phyloP scores from a whole-genome alignment of 129 eudicot species.

The Rutidosis leptorrhynchoides region DNA sequence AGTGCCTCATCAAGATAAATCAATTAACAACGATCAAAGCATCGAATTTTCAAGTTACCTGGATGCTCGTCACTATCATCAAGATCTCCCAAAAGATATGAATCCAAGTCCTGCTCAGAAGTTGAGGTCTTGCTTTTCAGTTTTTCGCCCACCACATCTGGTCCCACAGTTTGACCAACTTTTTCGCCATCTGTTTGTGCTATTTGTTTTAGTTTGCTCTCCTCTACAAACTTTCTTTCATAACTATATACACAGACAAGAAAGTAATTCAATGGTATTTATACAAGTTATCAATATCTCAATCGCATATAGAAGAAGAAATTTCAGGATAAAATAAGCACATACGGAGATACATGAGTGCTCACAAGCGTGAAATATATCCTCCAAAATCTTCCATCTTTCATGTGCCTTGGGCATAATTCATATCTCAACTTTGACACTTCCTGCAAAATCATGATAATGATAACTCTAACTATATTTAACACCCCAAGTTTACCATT shows the following conservation, averaged over 20 bases:
- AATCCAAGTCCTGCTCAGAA: slow-evolving; percentile 59
- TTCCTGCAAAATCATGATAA: slow-evolving; percentile 43
- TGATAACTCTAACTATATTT: not conserved
- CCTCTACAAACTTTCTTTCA: slow-evolving; percentile 49
- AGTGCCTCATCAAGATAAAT: not conserved
- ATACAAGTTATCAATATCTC: not conserved
- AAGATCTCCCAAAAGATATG: slow-evolving; percentile 64
- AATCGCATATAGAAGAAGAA: slow-evolving; percentile 1
- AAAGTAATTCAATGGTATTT: slow-evolving; percentile 8
- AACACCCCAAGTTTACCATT: not conserved
- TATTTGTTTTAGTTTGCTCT: slow-evolving; percentile 39
- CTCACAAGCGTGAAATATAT: slow-evolving; percentile 65
- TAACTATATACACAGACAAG: slow-evolving; percentile 32
- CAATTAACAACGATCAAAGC: not conserved
- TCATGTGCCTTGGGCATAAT: slow-evolving; percentile 65
- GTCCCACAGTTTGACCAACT: slow-evolving; percentile 33
- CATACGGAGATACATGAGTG: slow-evolving; percentile 63
- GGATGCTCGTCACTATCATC: slow-evolving; percentile 50
- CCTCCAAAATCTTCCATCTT: slow-evolving; percentile 64
- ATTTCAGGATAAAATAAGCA: slow-evolving; percentile 21
- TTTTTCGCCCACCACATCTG: slow-evolving; percentile 23
- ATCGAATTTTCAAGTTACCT: slow-evolving; percentile 18
- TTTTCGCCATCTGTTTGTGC: slow-evolving; percentile 38
- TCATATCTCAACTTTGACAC: slow-evolving; percentile 60
- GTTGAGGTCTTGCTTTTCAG: slow-evolving; percentile 42